A percentile compares a stretch with the other conserved stretches of the same genome.
Evolutionary conservation across 2,329 filamentous ascomycete species (phyloP).

Genomic region (Podosphaera fusca): DNA sequence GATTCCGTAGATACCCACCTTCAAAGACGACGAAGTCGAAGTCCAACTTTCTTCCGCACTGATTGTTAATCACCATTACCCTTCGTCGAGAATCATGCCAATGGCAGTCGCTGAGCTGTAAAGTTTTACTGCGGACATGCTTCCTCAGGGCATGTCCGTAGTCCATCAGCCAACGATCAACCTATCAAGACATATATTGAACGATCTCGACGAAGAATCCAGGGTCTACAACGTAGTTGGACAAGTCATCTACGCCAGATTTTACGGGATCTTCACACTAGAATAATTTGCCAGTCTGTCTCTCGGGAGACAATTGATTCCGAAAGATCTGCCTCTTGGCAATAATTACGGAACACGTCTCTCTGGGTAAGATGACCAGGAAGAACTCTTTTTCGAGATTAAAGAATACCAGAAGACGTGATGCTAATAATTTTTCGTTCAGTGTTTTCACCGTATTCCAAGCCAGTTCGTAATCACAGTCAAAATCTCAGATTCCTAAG

Average conservation of each 20-base stretch:
- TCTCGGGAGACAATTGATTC: conserved; percentile 9
- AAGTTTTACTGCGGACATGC: conserved; percentile 58
- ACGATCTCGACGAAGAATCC: conserved; percentile 45
- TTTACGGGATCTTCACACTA: conserved; percentile 17
- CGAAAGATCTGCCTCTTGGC: conserved; percentile 5
- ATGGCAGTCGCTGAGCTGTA: conserved; percentile 77
- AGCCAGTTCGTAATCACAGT: too few species aligned
- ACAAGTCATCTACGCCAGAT: conserved; percentile 6
- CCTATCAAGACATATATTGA: conserved; percentile 27
- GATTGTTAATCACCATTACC: conserved; percentile 13
- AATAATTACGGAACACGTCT: conserved; percentile 1
- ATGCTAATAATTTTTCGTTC: too few species aligned
- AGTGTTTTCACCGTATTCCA: too few species aligned
- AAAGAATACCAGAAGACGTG: too few species aligned
- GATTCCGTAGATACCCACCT: not conserved
- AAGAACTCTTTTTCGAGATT: not conserved
- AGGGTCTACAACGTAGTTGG: conserved; percentile 22
- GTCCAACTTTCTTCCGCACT: conserved; percentile 14
- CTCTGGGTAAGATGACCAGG: conserved; percentile 1
- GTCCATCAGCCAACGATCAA: conserved; percentile 66
- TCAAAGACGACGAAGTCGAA: conserved; percentile 42
- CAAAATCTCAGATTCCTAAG: not conserved
- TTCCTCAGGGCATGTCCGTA: conserved; percentile 36
- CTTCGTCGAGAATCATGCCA: conserved; percentile 56
- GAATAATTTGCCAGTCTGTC: conserved; percentile 7